Evolutionary conservation across 2,329 filamentous ascomycete species (phyloP), one percentile per base, ranked within the genome.

Genomic region (Rutstroemia sp.): DNA sequence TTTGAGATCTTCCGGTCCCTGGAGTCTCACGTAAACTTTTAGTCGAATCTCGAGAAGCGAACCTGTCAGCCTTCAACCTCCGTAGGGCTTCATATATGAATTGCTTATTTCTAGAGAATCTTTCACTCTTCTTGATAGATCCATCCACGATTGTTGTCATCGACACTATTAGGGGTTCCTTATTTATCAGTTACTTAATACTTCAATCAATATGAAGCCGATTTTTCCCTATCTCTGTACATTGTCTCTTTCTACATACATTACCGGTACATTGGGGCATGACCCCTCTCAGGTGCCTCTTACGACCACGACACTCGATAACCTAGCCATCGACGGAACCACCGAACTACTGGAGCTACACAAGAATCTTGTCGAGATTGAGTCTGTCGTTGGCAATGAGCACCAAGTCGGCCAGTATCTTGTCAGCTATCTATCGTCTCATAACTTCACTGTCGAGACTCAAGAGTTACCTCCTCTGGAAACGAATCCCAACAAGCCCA

Each of bases 391-490:
- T 16, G 50, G 50, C 8, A 52, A 52, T 45, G 50, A 52, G 27
- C 23, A 45, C 16, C 12, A 45, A 7, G 21, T 52, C 23, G 41
- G 50, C 5, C 50, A 44, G 34, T 25, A 52, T 25, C 10, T 52
- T n/a, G 8, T 44, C 30, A 19, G 14, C 16, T 46, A 53, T 4
- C 41, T 53, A 16, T 46, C 51, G 14, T 19, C 51, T n/a, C 51
- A 25, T 17, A 53, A 53, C 44, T 53, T 46, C 23, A 53, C 51
- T 2, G 51, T 53, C n/a, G 51, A 53, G 37, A 46, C 41, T 25
- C 51, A 46, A 53, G 12, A 23, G n/a, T 17, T 53, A 5, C 25
- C 51, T 23, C 21, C 41, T 3, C 16, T 44, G 9, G 16, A 2
- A 45, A 14, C n/a, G 1, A 27, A 25, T 17, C 5, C 23, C 5